These are phyloP conservation scores for Eucalyptus shirleyi DNA, from an alignment of 345 rosid species.

Conservation along the genomic window DNA sequence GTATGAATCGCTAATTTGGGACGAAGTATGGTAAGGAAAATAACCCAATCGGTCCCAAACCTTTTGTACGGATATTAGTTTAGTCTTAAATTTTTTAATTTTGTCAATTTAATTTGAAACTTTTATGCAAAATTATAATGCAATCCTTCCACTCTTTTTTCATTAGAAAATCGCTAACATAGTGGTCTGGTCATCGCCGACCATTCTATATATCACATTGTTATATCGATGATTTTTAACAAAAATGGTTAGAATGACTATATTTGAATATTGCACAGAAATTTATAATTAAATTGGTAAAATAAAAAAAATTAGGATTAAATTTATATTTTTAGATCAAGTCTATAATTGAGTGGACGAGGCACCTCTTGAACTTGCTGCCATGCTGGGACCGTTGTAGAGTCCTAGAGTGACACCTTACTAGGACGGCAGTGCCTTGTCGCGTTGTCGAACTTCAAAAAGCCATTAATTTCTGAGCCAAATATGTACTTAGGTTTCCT, in stretches of 20 bases:
- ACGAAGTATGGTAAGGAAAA: background rate
- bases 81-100: background rate
- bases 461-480: background rate
- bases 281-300: background rate
- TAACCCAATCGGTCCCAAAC: background rate
- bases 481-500: background rate
- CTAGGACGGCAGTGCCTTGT: background rate
- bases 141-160: fast-evolving
- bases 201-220: background rate
- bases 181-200: fast-evolving
- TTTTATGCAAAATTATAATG: background rate
- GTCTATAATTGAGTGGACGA: background rate
- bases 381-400: background rate
- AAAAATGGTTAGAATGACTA: background rate
- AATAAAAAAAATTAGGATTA: background rate
- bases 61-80: background rate
- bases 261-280: background rate
- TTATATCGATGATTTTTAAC: fast-evolving
- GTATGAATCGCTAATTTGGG: background rate
- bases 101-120: background rate
- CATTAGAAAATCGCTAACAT: fast-evolving
- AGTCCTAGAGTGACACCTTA: background rate
- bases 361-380: background rate
- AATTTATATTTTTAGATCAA: background rate
- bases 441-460: background rate